Evolutionary conservation across 148 eudicot species (phyloP).

Genomic region (Cornus kousa): DNA sequence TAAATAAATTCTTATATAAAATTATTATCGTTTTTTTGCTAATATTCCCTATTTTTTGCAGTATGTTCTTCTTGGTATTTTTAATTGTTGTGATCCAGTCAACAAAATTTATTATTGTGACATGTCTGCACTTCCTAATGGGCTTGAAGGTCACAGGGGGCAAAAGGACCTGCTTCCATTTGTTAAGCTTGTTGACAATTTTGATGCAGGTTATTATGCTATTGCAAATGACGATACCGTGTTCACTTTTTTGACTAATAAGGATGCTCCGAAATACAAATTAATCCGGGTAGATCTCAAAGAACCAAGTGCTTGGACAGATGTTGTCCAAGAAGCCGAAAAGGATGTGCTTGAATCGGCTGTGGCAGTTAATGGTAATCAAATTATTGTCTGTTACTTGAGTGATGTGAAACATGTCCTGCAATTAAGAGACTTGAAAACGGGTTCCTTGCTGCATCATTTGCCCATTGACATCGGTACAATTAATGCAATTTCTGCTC

Average conservation of each 20-base stretch:
- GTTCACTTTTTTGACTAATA: slow-evolving; percentile 84
- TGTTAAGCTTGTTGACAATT: slow-evolving; percentile 74
- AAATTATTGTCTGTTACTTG: slow-evolving; percentile 72
- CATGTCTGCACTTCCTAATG: slow-evolving; percentile 52
- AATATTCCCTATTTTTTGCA: slow-evolving; percentile 35
- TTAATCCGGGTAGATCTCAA: slow-evolving; percentile 79
- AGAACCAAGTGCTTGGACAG: slow-evolving; percentile 69
- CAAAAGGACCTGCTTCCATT: slow-evolving; percentile 71
- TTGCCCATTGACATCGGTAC: slow-evolving; percentile 91
- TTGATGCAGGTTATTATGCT: slow-evolving; percentile 68
- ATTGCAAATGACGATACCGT: slow-evolving; percentile 79
- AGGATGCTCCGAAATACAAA: slow-evolving; percentile 89
- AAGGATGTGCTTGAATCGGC: slow-evolving; percentile 91
- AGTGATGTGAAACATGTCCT: slow-evolving; percentile 82
- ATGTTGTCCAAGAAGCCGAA: slow-evolving; percentile 65
- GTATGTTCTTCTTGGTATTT: slow-evolving; percentile 70
- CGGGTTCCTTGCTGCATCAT: slow-evolving; percentile 60
- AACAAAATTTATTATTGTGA: slow-evolving; percentile 84
- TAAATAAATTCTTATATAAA: no score
- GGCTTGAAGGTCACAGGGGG: slow-evolving; percentile 68
- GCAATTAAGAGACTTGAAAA: slow-evolving; percentile 75
- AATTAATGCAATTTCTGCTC: slow-evolving; percentile 64
- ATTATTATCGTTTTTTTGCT: neutral
- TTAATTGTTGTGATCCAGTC: slow-evolving; percentile 68
- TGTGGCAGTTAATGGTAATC: slow-evolving; percentile 60